These are phyloP conservation scores for Verbascum thapsus DNA, from an alignment of 257 asterid genomes.

Conservation along the genomic window DNA sequence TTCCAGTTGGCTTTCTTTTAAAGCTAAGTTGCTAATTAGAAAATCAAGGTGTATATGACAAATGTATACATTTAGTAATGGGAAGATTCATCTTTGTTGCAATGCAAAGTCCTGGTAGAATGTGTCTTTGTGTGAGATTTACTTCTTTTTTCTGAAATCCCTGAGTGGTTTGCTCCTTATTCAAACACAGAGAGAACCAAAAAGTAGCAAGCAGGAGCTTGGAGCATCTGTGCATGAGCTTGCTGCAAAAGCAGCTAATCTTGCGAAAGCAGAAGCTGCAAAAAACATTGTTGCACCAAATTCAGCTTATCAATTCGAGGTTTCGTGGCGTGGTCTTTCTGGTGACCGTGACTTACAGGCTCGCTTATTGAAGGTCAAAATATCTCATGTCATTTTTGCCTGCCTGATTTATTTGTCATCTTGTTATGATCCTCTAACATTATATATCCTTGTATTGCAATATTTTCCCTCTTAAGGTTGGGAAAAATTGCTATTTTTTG, in stretches of 20 bases:
- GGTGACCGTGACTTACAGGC: conserved; percentile 74
- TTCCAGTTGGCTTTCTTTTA: background rate
- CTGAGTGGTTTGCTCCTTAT: conserved; percentile 25
- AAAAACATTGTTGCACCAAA: conserved; percentile 79
- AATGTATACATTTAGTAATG: background rate
- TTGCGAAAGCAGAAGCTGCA: conserved; percentile 86
- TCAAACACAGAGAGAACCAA: conserved; percentile 47
- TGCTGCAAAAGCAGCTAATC: conserved; percentile 80
- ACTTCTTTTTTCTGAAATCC: background rate
- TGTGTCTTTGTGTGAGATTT: conserved; percentile 8
- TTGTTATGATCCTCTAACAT: background rate
- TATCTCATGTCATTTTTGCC: conserved; percentile 17
- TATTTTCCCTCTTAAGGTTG: background rate
- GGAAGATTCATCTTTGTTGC: conserved; percentile 4
- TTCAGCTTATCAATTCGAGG: conserved; percentile 93
- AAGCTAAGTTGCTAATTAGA: background rate
- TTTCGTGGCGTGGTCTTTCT: conserved; percentile 86
- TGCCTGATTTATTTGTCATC: conserved; percentile 19
- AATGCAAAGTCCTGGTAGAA: background rate
- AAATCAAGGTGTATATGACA: background rate
- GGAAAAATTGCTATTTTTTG: background rate
- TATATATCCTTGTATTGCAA: background rate
- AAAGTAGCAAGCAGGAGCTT: conserved; percentile 53
- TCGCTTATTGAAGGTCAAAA: conserved; percentile 72
- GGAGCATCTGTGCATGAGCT: conserved; percentile 80